A percentile compares a stretch with the other conserved stretches of the same genome.
These are phyloP conservation scores for Aegilops bicornis DNA, from an alignment of 176 grass and related monocot species.

Conservation along the genomic window DNA sequence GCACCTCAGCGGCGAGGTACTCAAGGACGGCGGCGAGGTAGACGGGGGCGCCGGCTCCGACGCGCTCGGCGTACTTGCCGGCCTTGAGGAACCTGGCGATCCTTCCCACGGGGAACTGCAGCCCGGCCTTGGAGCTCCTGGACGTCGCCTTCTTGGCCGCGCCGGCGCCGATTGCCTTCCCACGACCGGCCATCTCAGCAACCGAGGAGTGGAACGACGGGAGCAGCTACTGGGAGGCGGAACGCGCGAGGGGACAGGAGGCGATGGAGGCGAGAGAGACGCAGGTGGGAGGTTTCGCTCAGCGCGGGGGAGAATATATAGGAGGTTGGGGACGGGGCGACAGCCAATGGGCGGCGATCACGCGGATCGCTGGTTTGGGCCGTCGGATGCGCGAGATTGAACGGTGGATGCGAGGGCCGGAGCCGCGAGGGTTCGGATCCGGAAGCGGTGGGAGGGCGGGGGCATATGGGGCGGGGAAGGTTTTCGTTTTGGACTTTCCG, in stretches of 20 bases:
- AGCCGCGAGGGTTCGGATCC: conserved; percentile 6
- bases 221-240: neutral
- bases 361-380: conserved; percentile 34
- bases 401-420: conserved; percentile 7
- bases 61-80: conserved; percentile 80
- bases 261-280: neutral
- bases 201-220: neutral
- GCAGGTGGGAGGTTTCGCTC: too few species aligned
- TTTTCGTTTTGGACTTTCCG: too few species aligned
- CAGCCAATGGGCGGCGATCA: conserved; percentile 52
- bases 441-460: conserved; percentile 15
- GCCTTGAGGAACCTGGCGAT: conserved; percentile 93
- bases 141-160: conserved; percentile 84
- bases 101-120: conserved; percentile 88
- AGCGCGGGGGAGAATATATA: conserved; percentile 20
- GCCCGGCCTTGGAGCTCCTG: conserved; percentile 91
- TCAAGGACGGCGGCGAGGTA: conserved; percentile 71
- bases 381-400: conserved; percentile 25
- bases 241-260: neutral
- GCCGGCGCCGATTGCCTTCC: conserved; percentile 82
- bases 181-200: conserved; percentile 62
- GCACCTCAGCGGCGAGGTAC: conserved; percentile 68
- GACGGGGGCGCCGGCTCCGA: conserved; percentile 59
- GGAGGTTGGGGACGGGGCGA: neutral
- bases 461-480: too few species aligned